Conservation (phyloP, 352 stramenopile species). For the Aphanomyces invadans region DNA sequence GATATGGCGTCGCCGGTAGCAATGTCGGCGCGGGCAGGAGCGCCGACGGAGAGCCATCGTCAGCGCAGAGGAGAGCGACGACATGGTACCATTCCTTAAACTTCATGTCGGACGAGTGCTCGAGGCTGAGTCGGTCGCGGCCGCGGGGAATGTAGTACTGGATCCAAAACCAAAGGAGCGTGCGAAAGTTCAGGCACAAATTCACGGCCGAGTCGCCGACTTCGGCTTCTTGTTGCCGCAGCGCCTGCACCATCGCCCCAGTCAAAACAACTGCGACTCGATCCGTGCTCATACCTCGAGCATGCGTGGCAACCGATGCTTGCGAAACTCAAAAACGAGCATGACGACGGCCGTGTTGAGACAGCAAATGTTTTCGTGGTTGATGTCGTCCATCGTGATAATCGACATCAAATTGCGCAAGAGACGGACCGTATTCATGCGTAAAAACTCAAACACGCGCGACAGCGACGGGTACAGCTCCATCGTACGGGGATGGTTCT, state of each 20-base stretch:
- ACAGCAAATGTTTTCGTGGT: constrained; percentile 98
- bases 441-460: constrained; percentile 82
- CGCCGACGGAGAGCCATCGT: constrained; percentile 84
- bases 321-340: constrained; percentile 90
- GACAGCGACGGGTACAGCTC: constrained; percentile 58
- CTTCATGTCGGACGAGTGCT: constrained; percentile 92
- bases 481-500: constrained; percentile 48
- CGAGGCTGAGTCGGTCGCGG: constrained; percentile 88
- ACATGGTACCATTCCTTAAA: constrained; percentile 92
- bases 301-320: constrained; percentile 65
- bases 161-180: constrained; percentile 93
- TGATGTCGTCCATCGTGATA: constrained; percentile 91
- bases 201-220: constrained; percentile 38
- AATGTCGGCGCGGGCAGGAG: constrained; percentile 50
- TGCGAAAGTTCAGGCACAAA: constrained; percentile 85
- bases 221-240: constrained; percentile 21
- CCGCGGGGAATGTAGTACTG: constrained; percentile 93
- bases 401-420: constrained; percentile 92
- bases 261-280: background rate
- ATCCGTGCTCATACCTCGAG: constrained; percentile 31
- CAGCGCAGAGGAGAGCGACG: constrained; percentile 84
- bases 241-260: constrained; percentile 23
- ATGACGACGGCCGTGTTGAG: constrained; percentile 95
- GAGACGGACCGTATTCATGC: constrained; percentile 80
- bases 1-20: constrained; percentile 61